Conservation (phyloP, 2,329 filamentous ascomycete species). For the Paramyrothecium roridum region DNA sequence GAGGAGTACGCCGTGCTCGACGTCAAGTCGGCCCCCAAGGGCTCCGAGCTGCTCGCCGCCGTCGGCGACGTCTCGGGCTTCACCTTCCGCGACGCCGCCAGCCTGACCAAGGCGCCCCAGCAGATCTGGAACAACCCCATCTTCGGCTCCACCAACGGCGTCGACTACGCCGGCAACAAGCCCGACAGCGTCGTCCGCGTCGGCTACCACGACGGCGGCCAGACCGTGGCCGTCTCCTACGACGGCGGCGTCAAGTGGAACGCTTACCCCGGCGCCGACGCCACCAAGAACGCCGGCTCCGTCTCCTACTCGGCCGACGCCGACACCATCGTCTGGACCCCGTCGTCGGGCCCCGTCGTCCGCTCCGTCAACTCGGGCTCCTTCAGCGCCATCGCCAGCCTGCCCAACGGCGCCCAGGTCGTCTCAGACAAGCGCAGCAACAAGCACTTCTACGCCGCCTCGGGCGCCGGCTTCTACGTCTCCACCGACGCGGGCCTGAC, state of each 20-base stretch:
- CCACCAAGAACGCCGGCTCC: constrained; percentile 36
- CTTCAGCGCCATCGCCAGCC: constrained; percentile 41
- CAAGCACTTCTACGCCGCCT: constrained; percentile 49
- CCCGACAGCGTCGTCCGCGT: constrained; percentile 45
- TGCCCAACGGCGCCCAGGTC: constrained; percentile 44
- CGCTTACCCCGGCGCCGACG: constrained; percentile 42
- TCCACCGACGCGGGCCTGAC: constrained; percentile 44
- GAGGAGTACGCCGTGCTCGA: constrained; percentile 50
- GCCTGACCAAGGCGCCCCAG: constrained; percentile 38
- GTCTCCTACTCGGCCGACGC: constrained; percentile 50
- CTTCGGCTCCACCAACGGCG: constrained; percentile 41
- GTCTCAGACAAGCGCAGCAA: constrained; percentile 53
- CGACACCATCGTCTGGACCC: constrained; percentile 47
- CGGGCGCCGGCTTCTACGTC: constrained; percentile 44
- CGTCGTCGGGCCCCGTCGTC: constrained; percentile 35
- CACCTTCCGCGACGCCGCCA: constrained; percentile 34
- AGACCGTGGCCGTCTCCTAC: constrained; percentile 44
- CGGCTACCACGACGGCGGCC: constrained; percentile 39
- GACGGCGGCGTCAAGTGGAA: constrained; percentile 51
- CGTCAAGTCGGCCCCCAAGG: constrained; percentile 45
- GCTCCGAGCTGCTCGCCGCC: constrained; percentile 47
- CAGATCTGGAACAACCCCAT: constrained; percentile 43
- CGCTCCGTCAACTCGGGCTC: constrained; percentile 35
- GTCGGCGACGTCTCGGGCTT: constrained; percentile 52
- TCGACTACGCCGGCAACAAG: constrained; percentile 47